phyloP scores from a whole-genome alignment of 2,329 filamentous ascomycete species.

The Cadophora sp. region DNA sequence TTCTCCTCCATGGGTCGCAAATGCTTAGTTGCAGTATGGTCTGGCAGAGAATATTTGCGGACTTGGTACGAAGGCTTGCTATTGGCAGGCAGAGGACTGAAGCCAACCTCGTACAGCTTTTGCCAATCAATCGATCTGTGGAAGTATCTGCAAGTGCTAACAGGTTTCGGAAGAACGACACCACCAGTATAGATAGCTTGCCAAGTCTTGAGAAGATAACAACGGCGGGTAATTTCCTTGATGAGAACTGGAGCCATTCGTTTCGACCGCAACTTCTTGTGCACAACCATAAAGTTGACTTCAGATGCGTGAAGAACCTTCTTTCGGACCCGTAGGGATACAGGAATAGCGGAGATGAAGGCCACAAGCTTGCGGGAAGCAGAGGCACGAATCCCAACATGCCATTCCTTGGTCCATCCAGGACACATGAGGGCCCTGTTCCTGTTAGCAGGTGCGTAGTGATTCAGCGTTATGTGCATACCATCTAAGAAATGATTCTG shows the following conservation, averaged over 20 bases:
- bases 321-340: conserved; percentile 79
- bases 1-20: conserved; percentile 80
- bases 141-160: conserved; percentile 94
- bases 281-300: conserved; percentile 97
- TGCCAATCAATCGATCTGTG: conserved; percentile 94
- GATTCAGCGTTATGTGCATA: conserved; percentile 49
- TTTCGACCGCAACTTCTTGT: conserved; percentile 96
- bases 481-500: conserved; percentile 87
- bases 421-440: conserved; percentile 89
- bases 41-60: conserved; percentile 83
- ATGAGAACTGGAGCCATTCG: conserved; percentile 92
- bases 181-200: conserved; percentile 97
- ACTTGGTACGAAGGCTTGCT: conserved; percentile 89
- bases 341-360: conserved; percentile 93
- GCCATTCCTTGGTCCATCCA: conserved; percentile 93
- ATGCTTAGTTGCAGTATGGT: conserved; percentile 73
- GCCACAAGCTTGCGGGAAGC: conserved; percentile 88
- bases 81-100: conserved; percentile 83
- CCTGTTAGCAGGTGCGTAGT: conserved; percentile 32
- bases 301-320: conserved; percentile 81
- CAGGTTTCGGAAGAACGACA: conserved; percentile 86
- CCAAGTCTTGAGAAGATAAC: conserved; percentile 85
- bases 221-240: conserved; percentile 94
- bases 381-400: conserved; percentile 87
- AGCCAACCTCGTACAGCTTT: conserved; percentile 93